A percentile compares a stretch with the other conserved stretches of the same genome.
phyloP scores from a whole-genome alignment of 1,139 yeast species.

The Hemisphaericaspora xylofermentans region DNA sequence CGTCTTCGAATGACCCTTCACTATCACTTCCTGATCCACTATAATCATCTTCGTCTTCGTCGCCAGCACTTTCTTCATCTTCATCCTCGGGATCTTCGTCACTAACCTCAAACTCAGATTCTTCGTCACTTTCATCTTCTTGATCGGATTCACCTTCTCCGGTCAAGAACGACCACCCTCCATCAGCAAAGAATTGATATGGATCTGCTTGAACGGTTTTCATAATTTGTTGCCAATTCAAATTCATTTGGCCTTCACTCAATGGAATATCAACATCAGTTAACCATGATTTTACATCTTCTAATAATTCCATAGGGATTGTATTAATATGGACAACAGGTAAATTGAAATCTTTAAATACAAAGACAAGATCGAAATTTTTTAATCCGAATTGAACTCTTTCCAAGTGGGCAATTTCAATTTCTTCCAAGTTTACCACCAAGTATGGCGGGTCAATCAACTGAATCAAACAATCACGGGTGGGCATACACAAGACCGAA shows the following conservation, averaged over 20 bases:
- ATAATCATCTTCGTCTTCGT: constrained; percentile 53
- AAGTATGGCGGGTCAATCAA: constrained; percentile 92
- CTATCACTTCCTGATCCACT: constrained; percentile 37
- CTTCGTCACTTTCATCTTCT: constrained; percentile 61
- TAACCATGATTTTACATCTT: constrained; percentile 92
- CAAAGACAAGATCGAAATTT: constrained; percentile 93
- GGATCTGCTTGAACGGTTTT: constrained; percentile 92
- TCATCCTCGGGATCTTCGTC: constrained; percentile 77
- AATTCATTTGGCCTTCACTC: constrained; percentile 92
- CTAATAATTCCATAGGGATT: constrained; percentile 88
- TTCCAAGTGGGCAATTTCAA: constrained; percentile 93
- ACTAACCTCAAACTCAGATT: constrained; percentile 57
- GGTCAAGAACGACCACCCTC: constrained; percentile 94
- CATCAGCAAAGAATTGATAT: constrained; percentile 87
- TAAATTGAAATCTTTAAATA: constrained; percentile 82
- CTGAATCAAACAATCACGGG: constrained; percentile 94
- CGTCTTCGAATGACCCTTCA: constrained; percentile 39
- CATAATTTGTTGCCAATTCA: constrained; percentile 96
- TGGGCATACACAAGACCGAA: constrained; percentile 93
- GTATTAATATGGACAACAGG: constrained; percentile 94
- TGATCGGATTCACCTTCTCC: constrained; percentile 66
- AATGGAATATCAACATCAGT: constrained; percentile 94
- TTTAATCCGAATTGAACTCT: constrained; percentile 96
- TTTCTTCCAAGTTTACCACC: constrained; percentile 86
- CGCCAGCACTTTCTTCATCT: constrained; percentile 44